These are phyloP conservation scores for Thelephora aurantiotincta DNA, from an alignment of 768 basidiomycete genomes.

Conservation along the genomic window DNA sequence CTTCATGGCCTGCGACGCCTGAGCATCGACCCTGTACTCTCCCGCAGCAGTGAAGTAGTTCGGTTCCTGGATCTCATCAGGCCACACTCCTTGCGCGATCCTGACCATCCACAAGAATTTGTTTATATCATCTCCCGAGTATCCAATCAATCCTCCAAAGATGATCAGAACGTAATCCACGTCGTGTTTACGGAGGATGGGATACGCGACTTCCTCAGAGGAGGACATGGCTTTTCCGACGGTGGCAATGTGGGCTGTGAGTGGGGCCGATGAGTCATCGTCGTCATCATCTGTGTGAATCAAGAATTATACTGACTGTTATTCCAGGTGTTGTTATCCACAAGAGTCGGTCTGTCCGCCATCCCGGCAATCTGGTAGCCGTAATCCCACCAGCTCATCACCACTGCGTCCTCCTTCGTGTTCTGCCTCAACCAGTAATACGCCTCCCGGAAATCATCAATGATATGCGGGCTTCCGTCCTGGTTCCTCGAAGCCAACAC, in stretches of 20 bases:
- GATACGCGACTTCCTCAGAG: conserved; percentile 89
- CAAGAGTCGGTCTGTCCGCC: conserved; percentile 91
- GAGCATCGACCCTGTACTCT: conserved; percentile 86
- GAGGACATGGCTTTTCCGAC: conserved; percentile 98
- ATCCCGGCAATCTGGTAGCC: conserved; percentile 99
- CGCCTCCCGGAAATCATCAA: conserved; percentile 98
- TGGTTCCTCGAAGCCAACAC: conserved; percentile 68
- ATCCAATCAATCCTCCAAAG: conserved; percentile 92
- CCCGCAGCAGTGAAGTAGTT: conserved; percentile 88
- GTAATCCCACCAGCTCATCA: conserved; percentile 99
- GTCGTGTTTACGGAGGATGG: conserved; percentile 92
- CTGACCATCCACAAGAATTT: conserved; percentile 99
- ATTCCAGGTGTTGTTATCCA: conserved; percentile 99
- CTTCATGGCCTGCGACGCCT: conserved; percentile 77
- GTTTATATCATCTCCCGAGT: conserved; percentile 98
- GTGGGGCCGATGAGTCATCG: conserved; percentile 1
- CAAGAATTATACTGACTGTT: conserved; percentile 56
- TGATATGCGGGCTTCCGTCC: conserved; percentile 87
- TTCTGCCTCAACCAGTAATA: conserved; percentile 98
- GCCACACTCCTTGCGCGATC: conserved; percentile 93
- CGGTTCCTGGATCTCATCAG: conserved; percentile 91
- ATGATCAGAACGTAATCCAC: conserved; percentile 96
- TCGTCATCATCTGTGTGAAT: not conserved
- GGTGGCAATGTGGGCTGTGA: conserved; percentile 86
- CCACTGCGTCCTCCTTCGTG: conserved; percentile 80